These are phyloP conservation scores for Spathaspora arborariae DNA, from an alignment of 805 yeast species.

Conservation along the genomic window DNA sequence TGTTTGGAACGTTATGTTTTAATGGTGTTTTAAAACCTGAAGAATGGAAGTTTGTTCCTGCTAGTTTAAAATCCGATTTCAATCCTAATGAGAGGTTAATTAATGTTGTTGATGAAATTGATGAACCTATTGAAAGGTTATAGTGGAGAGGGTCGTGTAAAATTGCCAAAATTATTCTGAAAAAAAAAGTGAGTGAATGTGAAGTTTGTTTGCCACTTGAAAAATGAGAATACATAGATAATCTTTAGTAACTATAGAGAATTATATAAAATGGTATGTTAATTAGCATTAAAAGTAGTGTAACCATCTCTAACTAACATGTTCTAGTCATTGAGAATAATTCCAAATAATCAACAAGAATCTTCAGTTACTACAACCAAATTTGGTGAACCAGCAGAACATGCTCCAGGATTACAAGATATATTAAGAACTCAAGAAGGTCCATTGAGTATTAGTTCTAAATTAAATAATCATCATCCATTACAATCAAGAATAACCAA, in stretches of 20 bases:
- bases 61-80: slow-evolving; percentile 8
- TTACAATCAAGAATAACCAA: slow-evolving; percentile 67
- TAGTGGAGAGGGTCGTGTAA: slow-evolving; percentile 6
- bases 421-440: slow-evolving; percentile 64
- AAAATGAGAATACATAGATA: no score
- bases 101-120: slow-evolving; percentile 24
- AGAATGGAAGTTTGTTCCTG: slow-evolving; percentile 44
- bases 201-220: slow-evolving; percentile 2
- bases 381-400: slow-evolving; percentile 54
- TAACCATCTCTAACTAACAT: background rate
- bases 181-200: background rate
- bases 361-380: slow-evolving; percentile 48
- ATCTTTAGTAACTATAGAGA: background rate
- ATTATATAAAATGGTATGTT: slow-evolving; percentile 5
- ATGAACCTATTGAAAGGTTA: slow-evolving; percentile 28
- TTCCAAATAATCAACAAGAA: slow-evolving; percentile 49
- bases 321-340: slow-evolving; percentile 45
- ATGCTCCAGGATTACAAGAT: slow-evolving; percentile 70
- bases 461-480: slow-evolving; percentile 79
- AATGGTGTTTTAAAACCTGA: slow-evolving; percentile 64
- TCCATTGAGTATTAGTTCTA: slow-evolving; percentile 54
- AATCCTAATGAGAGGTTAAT: slow-evolving; percentile 14
- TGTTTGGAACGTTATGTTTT: slow-evolving; percentile 69
- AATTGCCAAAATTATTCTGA: background rate
- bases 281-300: background rate